Evolutionary conservation across 192 early-diverging fungal genomes (phyloP).

Genomic region (Entomortierella lignicola): DNA sequence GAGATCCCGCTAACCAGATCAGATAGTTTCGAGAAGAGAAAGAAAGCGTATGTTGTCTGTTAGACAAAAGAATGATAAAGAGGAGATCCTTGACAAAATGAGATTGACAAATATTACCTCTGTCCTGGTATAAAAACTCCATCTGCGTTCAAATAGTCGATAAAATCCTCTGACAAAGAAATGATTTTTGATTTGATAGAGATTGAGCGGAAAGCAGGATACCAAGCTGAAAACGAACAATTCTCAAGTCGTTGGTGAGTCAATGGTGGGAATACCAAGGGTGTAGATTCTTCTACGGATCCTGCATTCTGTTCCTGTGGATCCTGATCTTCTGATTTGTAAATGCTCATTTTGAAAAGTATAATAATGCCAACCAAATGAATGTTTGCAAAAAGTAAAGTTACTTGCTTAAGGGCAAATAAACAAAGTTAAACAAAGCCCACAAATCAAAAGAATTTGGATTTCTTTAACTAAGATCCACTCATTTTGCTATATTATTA

Average conservation of each 20-base stretch:
- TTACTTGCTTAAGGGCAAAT: no score
- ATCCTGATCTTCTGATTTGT: conserved; percentile 26
- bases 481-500: no score
- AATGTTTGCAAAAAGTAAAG: no score
- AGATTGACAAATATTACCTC: conserved; percentile 45
- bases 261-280: conserved; percentile 64
- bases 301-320: conserved; percentile 7
- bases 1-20: conserved; percentile 29
- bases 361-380: no score
- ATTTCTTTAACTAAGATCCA: no score
- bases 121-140: conserved; percentile 85
- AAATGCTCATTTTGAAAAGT: conserved; percentile 28
- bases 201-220: conserved; percentile 66
- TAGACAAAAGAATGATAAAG: no score
- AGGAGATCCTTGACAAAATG: no score
- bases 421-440: no score
- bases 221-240: conserved; percentile 87
- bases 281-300: not conserved
- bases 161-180: conserved; percentile 79
- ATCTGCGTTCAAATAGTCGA: conserved; percentile 88
- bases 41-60: no score
- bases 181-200: conserved; percentile 83
- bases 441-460: no score
- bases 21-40: not conserved
- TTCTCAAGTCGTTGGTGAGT: conserved; percentile 72